Evolutionary conservation across 1,284 basidiomycete genomes (phyloP), one percentile per base, ranked within the genome.

Genomic region (Vanrija sp.): DNA sequence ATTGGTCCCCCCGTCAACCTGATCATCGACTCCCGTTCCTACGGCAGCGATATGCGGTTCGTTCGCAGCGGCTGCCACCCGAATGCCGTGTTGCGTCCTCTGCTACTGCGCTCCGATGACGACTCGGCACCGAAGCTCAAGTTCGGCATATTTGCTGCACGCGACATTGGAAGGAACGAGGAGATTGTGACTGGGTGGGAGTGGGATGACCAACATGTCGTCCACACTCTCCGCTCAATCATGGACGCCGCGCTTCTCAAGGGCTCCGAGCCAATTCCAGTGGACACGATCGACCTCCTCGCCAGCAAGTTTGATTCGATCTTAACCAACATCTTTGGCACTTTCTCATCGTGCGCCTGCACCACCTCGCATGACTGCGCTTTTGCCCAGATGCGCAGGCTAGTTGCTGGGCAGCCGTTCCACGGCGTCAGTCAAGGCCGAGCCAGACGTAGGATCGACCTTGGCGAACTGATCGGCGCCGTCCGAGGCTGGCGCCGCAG

Each of bases 131-230:
- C 77, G 3, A 79, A 81, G 22, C 77, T 95, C 1, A 78, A 80
- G 1, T 93, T 97, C 67, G 93, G 86, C 0, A 77, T 97, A 2
- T 97, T 95, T 63, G 89, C 92, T 0, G 72, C 87, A 18, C 77
- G 84, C 16, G 87, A 91, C 61, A 80, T 97, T 56, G 82, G 82
- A 55, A 83, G 84, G 36, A 81, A 86, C 47, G 91, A 95, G 64
- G 95, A 98, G 75, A 83, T 98, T 38, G 84, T 94, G 0, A 75
- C 97, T 0, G 89, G 87, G 0, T 98, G 94, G 92, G 92, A 96
- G 70, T 97, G 93, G 94, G 93, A 96, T 63, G 93, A 97, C 65
- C 84, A 85, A 6, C 89, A 92, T 67, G 85, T 88, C 0, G 84
- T 96, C 0, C 94, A 97, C 73, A 78, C 83, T 47, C 77, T 97